Evolutionary conservation across 2,329 filamentous ascomycete species (phyloP).

Genomic region (Monilinia aucupariae): DNA sequence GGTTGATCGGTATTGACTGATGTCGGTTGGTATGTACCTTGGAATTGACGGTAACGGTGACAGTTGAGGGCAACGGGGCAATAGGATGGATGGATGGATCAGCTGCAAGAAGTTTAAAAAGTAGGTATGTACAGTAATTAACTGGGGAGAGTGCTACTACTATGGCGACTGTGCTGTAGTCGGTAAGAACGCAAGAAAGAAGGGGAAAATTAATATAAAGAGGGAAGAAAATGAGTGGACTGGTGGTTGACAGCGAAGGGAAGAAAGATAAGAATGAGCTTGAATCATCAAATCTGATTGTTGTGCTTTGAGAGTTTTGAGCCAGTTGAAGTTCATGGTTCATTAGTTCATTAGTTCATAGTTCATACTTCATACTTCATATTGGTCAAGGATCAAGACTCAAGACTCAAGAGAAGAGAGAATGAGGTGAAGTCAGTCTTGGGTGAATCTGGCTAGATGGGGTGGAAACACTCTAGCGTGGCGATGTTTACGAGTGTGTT

Average conservation of each 20-base stretch:
- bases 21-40: too few relatives aligned
- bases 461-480: neutral
- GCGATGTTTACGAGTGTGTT: too few relatives aligned
- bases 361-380: too few relatives aligned
- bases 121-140: too few relatives aligned
- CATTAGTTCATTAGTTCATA: neutral
- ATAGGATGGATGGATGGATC: neutral
- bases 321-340: neutral
- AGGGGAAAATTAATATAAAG: neutral
- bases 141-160: too few relatives aligned
- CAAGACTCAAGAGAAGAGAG: neutral
- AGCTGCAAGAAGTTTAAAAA: too few relatives aligned
- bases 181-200: neutral
- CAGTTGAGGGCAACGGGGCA: neutral
- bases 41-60: too few relatives aligned
- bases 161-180: neutral
- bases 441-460: neutral
- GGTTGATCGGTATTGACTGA: too few relatives aligned
- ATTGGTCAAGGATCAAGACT: neutral
- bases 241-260: too few relatives aligned
- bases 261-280: too few relatives aligned
- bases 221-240: slow-evolving; percentile 13
- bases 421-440: slow-evolving; percentile 5
- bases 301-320: too few relatives aligned
- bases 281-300: too few relatives aligned